These are phyloP conservation scores for Didymosphaeria variabile DNA, from an alignment of 2,329 filamentous ascomycete species.

Conservation along the genomic window DNA sequence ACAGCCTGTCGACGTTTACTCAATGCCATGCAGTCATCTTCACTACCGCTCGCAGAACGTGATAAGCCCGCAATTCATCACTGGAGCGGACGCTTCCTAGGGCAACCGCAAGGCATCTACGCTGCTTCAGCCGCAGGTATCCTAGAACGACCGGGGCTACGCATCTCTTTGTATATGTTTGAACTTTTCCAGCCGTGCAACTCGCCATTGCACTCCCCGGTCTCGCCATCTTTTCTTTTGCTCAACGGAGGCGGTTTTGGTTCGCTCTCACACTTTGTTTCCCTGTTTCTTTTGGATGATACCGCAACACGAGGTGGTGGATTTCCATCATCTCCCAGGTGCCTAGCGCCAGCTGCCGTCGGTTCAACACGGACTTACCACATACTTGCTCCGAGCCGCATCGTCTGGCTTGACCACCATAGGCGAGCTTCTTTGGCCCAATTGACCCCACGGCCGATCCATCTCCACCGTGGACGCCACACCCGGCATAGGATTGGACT, in stretches of 20 bases:
- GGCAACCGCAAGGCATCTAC: constrained; percentile 24
- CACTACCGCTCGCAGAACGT: constrained; percentile 17
- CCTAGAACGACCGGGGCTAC: constrained; percentile 8
- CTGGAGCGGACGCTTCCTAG: constrained; percentile 14
- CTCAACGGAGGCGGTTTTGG: constrained; percentile 9
- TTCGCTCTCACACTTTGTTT: constrained; percentile 1
- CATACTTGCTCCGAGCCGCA: background rate
- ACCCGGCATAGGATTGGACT: no score
- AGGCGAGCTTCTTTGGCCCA: background rate
- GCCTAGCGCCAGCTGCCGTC: constrained; percentile 4
- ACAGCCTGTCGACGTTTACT: constrained; percentile 21
- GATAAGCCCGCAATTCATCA: constrained; percentile 26
- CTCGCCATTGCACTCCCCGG: background rate
- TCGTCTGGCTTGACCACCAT: constrained; percentile 9
- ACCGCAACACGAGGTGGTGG: constrained; percentile 12
- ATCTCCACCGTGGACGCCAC: background rate
- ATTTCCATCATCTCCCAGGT: constrained; percentile 13
- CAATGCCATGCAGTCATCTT: constrained; percentile 25
- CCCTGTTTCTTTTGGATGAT: constrained; percentile 10
- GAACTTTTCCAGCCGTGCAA: constrained; percentile 16
- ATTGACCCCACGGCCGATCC: no score
- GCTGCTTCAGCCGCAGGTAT: constrained; percentile 24
- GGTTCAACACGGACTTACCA: constrained; percentile 11
- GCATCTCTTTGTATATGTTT: constrained; percentile 20
- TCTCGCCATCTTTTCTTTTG: constrained; percentile 3